Percentiles rank a stretch among this genome's conserved stretches.
These are phyloP conservation scores for Myriosclerotinia duriaeana DNA, from an alignment of 2,329 filamentous ascomycete species.

Conservation along the genomic window DNA sequence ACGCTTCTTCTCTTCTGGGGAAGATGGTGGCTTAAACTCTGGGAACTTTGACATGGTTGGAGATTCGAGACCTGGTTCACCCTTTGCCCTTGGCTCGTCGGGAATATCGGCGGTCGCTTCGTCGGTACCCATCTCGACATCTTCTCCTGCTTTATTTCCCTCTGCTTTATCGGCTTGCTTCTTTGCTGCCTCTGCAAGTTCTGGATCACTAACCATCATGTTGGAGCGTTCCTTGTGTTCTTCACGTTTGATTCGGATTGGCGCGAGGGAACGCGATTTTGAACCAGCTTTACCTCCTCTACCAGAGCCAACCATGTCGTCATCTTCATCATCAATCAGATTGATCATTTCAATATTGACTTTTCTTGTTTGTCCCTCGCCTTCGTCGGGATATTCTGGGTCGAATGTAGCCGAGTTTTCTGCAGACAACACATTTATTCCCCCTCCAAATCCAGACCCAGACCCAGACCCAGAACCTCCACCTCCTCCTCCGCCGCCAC, in stretches of 20 bases:
- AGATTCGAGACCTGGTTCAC: constrained; percentile 16
- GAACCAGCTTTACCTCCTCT: constrained; percentile 25
- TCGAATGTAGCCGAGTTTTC: constrained; percentile 23
- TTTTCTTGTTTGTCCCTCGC: constrained; percentile 31
- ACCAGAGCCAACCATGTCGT: constrained; percentile 24
- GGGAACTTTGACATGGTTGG: constrained; percentile 16
- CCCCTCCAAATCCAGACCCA: constrained; percentile 16
- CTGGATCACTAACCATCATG: constrained; percentile 31
- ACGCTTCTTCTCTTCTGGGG: constrained; percentile 20
- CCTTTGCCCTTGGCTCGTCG: constrained; percentile 7
- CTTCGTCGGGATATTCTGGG: constrained; percentile 37
- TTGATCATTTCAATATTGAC: constrained; percentile 40
- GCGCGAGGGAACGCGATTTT: constrained; percentile 31
- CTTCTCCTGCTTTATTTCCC: not conserved
- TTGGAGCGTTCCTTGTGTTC: constrained; percentile 39
- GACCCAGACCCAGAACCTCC: constrained; percentile 21
- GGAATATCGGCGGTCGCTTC: not conserved
- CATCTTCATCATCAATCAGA: constrained; percentile 30
- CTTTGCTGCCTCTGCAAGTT: constrained; percentile 18
- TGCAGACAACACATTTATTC: constrained; percentile 13
- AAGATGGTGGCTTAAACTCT: constrained; percentile 16
- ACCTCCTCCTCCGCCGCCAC: constrained; percentile 7
- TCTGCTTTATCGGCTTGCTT: constrained; percentile 25
- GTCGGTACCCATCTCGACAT: constrained; percentile 9
- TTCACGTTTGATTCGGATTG: constrained; percentile 37